Evolutionary conservation across 768 basidiomycete genomes (phyloP).

Genomic region (Leccinum longicurvipes): DNA sequence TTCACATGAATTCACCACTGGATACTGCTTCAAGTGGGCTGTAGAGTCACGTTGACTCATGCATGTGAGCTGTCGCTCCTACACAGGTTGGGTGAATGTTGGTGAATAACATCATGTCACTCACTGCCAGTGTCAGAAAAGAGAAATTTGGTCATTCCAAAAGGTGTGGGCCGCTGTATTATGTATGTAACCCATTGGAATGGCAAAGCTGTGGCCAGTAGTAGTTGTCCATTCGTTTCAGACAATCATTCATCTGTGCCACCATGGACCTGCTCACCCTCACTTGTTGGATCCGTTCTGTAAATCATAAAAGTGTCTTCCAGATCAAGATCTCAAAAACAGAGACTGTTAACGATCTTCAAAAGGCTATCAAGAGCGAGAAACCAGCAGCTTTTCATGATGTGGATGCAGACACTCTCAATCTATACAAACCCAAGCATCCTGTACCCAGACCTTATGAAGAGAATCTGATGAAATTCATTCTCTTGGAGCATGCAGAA

Average conservation of each 20-base stretch:
- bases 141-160: too few relatives aligned
- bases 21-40: constrained; percentile 8
- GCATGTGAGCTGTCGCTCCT: constrained; percentile 4
- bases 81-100: too few relatives aligned
- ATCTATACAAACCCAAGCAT: neutral
- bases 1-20: neutral
- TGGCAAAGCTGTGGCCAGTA: too few relatives aligned
- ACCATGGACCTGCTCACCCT: neutral
- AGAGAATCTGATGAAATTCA: neutral
- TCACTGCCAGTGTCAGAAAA: too few relatives aligned
- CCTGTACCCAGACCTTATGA: neutral
- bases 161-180: too few relatives aligned
- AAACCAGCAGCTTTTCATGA: too few relatives aligned
- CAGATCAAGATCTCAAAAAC: neutral
- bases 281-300: neutral
- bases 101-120: too few relatives aligned
- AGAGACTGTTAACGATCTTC: neutral
- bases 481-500: neutral
- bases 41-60: constrained; percentile 1
- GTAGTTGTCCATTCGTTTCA: too few relatives aligned
- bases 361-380: neutral
- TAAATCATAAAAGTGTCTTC: neutral
- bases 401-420: too few relatives aligned
- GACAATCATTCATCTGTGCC: neutral
- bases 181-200: too few relatives aligned